Evolutionary conservation across 1,139 yeast species (phyloP).

Genomic region (Debaryomyces coudertii): DNA sequence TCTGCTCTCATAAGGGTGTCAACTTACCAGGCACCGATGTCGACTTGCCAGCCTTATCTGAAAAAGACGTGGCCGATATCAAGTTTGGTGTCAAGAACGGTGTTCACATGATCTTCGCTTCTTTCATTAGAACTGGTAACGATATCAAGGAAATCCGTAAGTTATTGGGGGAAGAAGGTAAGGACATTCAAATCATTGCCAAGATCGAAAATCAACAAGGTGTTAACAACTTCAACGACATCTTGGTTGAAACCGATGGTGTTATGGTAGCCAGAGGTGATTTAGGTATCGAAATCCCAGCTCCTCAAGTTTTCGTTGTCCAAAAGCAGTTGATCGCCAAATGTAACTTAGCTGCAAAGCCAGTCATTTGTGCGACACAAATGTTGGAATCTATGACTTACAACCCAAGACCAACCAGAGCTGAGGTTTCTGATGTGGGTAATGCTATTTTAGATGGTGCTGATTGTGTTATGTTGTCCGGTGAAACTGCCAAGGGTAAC

Average conservation of each 20-base stretch:
- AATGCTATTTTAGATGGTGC: slow-evolving; percentile 99
- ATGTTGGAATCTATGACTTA: slow-evolving; percentile 99
- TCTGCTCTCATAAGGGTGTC: slow-evolving; percentile 98
- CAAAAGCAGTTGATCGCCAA: slow-evolving; percentile 99
- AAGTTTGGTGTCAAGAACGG: slow-evolving; percentile 94
- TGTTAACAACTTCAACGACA: slow-evolving; percentile 98
- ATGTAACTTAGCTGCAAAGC: slow-evolving; percentile 99
- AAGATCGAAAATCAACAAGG: slow-evolving; percentile 99
- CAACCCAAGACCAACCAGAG: slow-evolving; percentile 99
- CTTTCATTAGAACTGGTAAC: slow-evolving; percentile 92
- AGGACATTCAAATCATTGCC: slow-evolving; percentile 91
- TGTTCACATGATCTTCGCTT: slow-evolving; percentile 98
- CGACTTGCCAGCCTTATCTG: slow-evolving; percentile 96
- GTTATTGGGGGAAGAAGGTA: slow-evolving; percentile 96
- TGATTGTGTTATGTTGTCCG: slow-evolving; percentile 99
- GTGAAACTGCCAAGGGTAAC: slow-evolving; percentile 99
- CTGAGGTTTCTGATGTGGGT: slow-evolving; percentile 99
- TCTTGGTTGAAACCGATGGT: slow-evolving; percentile 93
- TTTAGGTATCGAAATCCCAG: slow-evolving; percentile 98
- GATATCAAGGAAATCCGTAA: slow-evolving; percentile 90
- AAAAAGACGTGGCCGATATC: slow-evolving; percentile 91
- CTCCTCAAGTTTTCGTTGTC: slow-evolving; percentile 97
- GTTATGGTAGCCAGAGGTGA: slow-evolving; percentile 99
- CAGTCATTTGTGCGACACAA: slow-evolving; percentile 99
- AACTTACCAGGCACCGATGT: slow-evolving; percentile 99